phyloP scores from a whole-genome alignment of 768 basidiomycete species.

The Hypsizygus marmoreus region DNA sequence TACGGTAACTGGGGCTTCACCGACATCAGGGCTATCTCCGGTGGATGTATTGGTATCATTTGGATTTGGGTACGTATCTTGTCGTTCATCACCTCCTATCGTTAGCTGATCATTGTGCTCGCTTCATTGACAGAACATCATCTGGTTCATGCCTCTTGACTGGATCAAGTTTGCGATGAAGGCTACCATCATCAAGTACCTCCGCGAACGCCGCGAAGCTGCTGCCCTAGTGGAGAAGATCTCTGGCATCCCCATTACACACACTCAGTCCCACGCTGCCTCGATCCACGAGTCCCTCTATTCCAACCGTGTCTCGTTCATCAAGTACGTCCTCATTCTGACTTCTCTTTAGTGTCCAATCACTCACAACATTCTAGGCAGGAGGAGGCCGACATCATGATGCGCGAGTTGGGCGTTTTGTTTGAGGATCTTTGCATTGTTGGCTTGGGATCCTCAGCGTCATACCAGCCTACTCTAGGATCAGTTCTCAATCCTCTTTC shows the following conservation, averaged over 20 bases:
- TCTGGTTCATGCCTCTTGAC: slow-evolving; percentile 97
- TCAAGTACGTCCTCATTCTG: slow-evolving; percentile 90
- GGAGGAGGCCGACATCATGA: slow-evolving; percentile 32
- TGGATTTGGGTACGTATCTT: slow-evolving; percentile 85
- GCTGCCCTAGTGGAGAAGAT: slow-evolving; percentile 39
- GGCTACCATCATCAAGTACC: slow-evolving; percentile 83
- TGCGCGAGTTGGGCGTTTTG: slow-evolving; percentile 52
- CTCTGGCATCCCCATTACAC: slow-evolving; percentile 72
- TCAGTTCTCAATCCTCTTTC: slow-evolving; percentile 58
- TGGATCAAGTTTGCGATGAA: slow-evolving; percentile 97
- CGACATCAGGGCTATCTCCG: slow-evolving; percentile 73
- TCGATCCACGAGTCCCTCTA: slow-evolving; percentile 91
- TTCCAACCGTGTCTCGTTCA: slow-evolving; percentile 93
- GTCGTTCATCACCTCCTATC: neutral
- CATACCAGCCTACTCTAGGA: slow-evolving; percentile 61
- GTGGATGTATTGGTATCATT: slow-evolving; percentile 95
- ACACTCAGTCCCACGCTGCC: slow-evolving; percentile 87
- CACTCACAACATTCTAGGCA: neutral
- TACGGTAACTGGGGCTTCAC: slow-evolving; percentile 97
- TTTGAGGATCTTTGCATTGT: slow-evolving; percentile 62
- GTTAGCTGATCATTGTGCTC: slow-evolving; percentile 13
- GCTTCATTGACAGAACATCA: slow-evolving; percentile 72
- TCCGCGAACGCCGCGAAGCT: slow-evolving; percentile 68
- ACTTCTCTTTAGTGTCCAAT: neutral
- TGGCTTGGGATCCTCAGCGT: slow-evolving; percentile 57